Evolutionary conservation across 192 early-diverging fungal genomes (phyloP).

Genomic region (Coemansia sp.): DNA sequence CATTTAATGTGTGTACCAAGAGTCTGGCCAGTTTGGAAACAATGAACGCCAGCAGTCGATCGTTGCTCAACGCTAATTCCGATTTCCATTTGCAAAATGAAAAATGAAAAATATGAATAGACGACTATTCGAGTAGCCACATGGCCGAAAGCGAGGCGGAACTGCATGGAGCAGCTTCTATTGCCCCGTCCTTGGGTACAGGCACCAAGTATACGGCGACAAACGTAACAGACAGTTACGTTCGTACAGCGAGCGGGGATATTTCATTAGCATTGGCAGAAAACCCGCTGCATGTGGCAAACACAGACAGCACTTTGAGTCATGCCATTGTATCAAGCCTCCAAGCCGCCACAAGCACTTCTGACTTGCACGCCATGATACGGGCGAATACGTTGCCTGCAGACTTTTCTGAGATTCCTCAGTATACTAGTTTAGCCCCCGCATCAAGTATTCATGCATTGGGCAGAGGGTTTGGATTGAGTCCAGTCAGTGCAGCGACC

Average conservation of each 20-base stretch:
- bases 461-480: constrained; percentile 5
- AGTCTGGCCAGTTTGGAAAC: neutral
- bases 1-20: neutral
- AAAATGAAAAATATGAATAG: constrained; percentile 5
- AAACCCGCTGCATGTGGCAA: constrained; percentile 26
- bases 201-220: neutral
- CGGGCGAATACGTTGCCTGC: constrained; percentile 26
- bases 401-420: neutral
- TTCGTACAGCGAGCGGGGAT: neutral
- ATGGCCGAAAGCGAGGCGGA: constrained; percentile 14
- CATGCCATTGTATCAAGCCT: constrained; percentile 49
- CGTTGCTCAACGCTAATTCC: neutral
- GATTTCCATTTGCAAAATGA: neutral
- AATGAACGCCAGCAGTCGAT: no score
- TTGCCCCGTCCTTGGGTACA: neutral
- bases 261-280: neutral
- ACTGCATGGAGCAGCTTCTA: neutral
- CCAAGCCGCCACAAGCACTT: constrained; percentile 49
- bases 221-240: neutral
- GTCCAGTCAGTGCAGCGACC: constrained; percentile 39
- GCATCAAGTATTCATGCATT: constrained; percentile 19
- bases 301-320: constrained; percentile 23
- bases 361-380: constrained; percentile 49
- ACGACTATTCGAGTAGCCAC: neutral
- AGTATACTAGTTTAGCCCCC: neutral